A percentile compares a stretch with the other conserved stretches of the same genome.
Evolutionary conservation across 2,329 filamentous ascomycete species (phyloP).

Genomic region (Triangularia verruculosa): DNA sequence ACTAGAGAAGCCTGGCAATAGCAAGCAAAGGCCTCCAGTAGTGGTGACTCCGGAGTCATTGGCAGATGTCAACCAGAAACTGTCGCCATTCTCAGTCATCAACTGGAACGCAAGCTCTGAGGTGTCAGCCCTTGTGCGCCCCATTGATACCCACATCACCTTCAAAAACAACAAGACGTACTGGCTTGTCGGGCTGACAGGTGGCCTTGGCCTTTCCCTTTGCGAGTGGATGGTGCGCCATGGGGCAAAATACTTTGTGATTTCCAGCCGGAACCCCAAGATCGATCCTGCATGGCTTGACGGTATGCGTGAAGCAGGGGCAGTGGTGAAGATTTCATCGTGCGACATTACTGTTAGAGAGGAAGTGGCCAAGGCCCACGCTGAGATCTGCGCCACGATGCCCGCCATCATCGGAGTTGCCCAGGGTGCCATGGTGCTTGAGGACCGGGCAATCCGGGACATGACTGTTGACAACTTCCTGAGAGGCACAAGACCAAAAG

Average conservation of each 20-base stretch:
- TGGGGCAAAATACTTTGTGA: constrained; percentile 31
- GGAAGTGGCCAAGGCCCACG: constrained; percentile 2
- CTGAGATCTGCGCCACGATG: constrained; percentile 21
- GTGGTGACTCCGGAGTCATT: background rate
- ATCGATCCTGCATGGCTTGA: background rate
- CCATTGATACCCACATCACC: background rate
- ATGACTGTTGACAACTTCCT: constrained; percentile 27
- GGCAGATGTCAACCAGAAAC: background rate
- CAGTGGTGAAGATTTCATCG: background rate
- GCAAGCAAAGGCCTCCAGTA: background rate
- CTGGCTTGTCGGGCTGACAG: constrained; percentile 31
- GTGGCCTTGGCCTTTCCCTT: constrained; percentile 31
- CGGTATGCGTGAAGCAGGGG: background rate
- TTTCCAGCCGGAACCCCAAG: constrained; percentile 35
- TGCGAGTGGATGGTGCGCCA: constrained; percentile 32
- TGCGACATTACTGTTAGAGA: background rate
- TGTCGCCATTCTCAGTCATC: background rate
- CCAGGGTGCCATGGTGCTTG: constrained; percentile 39
- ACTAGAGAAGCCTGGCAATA: background rate
- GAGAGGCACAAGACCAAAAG: constrained; percentile 32
- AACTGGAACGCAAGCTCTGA: background rate
- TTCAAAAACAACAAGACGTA: constrained; percentile 32
- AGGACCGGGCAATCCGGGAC: constrained; percentile 28
- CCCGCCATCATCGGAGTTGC: constrained; percentile 37
- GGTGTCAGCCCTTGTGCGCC: constrained; percentile 5